Evolutionary conservation across 1,284 basidiomycete species (phyloP).

Genomic region (Ganoderma sinense): DNA sequence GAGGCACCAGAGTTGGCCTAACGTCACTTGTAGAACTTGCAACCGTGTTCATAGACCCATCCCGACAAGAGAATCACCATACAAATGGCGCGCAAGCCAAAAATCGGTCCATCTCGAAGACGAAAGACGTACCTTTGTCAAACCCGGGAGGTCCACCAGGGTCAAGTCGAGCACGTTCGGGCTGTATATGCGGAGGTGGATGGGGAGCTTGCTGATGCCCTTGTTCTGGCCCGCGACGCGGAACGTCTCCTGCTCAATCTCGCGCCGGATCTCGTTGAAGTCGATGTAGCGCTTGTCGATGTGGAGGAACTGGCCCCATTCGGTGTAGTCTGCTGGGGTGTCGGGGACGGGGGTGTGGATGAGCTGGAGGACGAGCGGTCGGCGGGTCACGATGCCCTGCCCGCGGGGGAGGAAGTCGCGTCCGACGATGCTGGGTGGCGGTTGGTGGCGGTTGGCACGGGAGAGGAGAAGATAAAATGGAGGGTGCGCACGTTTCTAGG

Average conservation of each 20-base stretch:
- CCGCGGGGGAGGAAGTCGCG: conserved; percentile 96
- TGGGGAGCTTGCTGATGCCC: conserved; percentile 95
- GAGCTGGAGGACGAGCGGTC: conserved; percentile 95
- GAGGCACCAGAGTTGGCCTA: neutral
- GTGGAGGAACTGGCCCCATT: conserved; percentile 98
- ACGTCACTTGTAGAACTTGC: neutral
- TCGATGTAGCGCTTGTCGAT: conserved; percentile 96
- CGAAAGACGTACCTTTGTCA: conserved; percentile 81
- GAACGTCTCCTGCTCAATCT: conserved; percentile 99
- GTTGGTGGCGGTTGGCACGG: neutral
- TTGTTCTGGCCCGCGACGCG: conserved; percentile 99
- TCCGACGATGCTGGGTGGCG: conserved; percentile 81
- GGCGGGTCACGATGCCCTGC: conserved; percentile 93
- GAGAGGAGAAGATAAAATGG: conserved; percentile 18
- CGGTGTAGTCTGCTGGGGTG: conserved; percentile 58
- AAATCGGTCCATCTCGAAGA: neutral
- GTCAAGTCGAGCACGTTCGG: conserved; percentile 96
- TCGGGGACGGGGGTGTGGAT: conserved; percentile 82
- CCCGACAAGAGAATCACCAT: neutral
- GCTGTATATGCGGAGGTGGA: conserved; percentile 94
- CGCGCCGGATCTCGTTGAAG: conserved; percentile 92
- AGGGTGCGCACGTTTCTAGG: conserved; percentile 75
- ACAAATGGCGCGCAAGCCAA: neutral
- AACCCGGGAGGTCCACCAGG: conserved; percentile 93
- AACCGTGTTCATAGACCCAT: neutral